Evolutionary conservation across 108 stramenopile genomes (phyloP).

Genomic region (Cylindrotheca closterium): DNA sequence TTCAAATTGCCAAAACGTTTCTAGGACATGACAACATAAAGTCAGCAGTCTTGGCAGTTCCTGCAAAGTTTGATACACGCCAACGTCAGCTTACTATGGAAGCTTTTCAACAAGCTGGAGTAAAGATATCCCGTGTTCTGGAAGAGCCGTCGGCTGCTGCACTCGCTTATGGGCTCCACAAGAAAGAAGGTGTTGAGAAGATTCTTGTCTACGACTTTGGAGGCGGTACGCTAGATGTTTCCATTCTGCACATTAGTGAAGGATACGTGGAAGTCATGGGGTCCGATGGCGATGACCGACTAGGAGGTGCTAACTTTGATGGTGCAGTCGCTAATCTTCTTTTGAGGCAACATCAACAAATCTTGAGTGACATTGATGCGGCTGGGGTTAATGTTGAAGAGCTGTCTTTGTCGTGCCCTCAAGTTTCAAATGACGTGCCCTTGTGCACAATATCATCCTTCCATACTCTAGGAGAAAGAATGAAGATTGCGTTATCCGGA

Average conservation of each 20-base stretch:
- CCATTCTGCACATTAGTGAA: constrained; percentile 88
- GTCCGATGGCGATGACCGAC: constrained; percentile 88
- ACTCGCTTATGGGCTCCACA: constrained; percentile 94
- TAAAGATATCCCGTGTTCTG: constrained; percentile 81
- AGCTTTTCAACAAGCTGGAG: constrained; percentile 80
- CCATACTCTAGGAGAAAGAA: constrained; percentile 76
- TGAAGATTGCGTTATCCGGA: constrained; percentile 76
- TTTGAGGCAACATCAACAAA: constrained; percentile 21
- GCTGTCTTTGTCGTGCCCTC: constrained; percentile 49
- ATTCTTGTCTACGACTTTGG: constrained; percentile 98
- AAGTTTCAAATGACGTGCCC: constrained; percentile 40
- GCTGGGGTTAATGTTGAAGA: constrained; percentile 51
- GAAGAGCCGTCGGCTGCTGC: constrained; percentile 97
- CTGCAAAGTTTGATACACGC: constrained; percentile 89
- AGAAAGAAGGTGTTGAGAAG: constrained; percentile 90
- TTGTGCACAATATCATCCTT: constrained; percentile 78
- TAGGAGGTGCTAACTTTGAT: constrained; percentile 93
- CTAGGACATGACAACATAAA: constrained; percentile 90
- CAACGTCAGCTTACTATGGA: constrained; percentile 82
- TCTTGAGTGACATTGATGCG: constrained; percentile 20
- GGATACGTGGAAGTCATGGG: constrained; percentile 93
- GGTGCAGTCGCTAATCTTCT: constrained; percentile 77
- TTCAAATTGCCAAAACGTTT: constrained; percentile 60
- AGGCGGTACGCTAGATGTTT: constrained; percentile 96
- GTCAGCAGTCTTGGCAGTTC: constrained; percentile 94